Base-by-base conservation (phyloP, 257 asterid genomes). In the Plantago major region DNA sequence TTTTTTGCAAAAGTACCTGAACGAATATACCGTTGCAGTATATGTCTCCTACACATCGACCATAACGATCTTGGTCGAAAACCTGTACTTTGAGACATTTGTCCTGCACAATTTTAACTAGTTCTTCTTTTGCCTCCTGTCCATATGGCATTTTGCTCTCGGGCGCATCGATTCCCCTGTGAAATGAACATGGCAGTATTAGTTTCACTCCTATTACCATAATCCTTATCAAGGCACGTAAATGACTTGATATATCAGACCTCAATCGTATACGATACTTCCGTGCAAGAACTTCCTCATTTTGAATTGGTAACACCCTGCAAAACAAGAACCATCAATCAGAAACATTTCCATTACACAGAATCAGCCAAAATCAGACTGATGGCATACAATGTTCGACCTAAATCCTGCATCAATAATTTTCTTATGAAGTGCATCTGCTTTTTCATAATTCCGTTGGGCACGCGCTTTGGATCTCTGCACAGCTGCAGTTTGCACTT, bases 131-230 rank as follows among this genome's bases (percentile, higher is more conserved):
- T 3, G 99, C 91, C 69, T 78, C 67, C 54, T 78, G 76, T 13
- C 97, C 97, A n/a, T 73, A 89, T 5, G 95, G 96, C 99, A 93
- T 89, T 68, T 68, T 26, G 69, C 87, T 49, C 82, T 93, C 99
- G 0, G 99, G 99, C 56, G 97, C 88, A 72, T 93, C 97, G 1
- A 93, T 89, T 64, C 97, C 99, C 84, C 99, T 89, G 79, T 72
- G 13, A 52, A 58, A 55, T 60, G 22, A 43, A n/a, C 55, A 18
- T 52, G 26, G 17, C 1, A 42, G 43, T 54, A 13, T 54, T 63
- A 62, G 9, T 9, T 47, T 9, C 6, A 3, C 42, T 38, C 10
- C 22, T n/a, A n/a, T n/a, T n/a, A n/a, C n/a, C n/a, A n/a, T n/a
- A n/a, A n/a, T n/a, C n/a, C n/a, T n/a, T n/a, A 52, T 46, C 58